phyloP scores from a whole-genome alignment of 1,284 basidiomycete species.

The Schizopora paradoxa region DNA sequence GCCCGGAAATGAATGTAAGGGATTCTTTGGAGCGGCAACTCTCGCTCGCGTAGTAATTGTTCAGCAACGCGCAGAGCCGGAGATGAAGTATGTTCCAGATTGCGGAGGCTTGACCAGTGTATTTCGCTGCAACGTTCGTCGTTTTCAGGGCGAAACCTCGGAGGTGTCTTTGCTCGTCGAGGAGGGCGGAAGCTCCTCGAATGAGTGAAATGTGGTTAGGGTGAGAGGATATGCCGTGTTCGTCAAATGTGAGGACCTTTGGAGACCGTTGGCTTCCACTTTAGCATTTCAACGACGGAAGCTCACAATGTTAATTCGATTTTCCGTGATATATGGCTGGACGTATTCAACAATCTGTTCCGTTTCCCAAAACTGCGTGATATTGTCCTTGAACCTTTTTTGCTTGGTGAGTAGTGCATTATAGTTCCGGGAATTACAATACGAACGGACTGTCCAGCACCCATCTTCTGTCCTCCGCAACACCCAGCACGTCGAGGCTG shows the following conservation, averaged over 20 bases:
- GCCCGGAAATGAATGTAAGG: conserved; percentile 46
- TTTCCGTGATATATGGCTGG: conserved; percentile 48
- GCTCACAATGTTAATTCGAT: conserved; percentile 64
- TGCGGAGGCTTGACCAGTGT: conserved; percentile 46
- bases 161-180: conserved; percentile 22
- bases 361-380: conserved; percentile 64
- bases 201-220: conserved; percentile 84
- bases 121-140: conserved; percentile 55
- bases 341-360: conserved; percentile 57
- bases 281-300: no score
- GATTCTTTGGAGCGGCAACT: not conserved
- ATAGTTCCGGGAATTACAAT: conserved; percentile 4
- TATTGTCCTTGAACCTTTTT: conserved; percentile 64
- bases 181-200: conserved; percentile 44
- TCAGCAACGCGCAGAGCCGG: conserved; percentile 13
- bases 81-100: conserved; percentile 43
- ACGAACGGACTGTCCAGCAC: conserved; percentile 72
- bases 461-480: conserved; percentile 51
- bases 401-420: not conserved
- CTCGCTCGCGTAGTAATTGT: not conserved
- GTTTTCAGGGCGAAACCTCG: conserved; percentile 59
- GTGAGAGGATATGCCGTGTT: conserved; percentile 76
- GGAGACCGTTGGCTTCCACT: no score
- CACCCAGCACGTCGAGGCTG: conserved; percentile 70
- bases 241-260: conserved; percentile 91